Percentiles rank a stretch among this genome's conserved stretches.
These are phyloP conservation scores for Fusarium mundagurra DNA, from an alignment of 2,329 filamentous ascomycete species.

Conservation along the genomic window DNA sequence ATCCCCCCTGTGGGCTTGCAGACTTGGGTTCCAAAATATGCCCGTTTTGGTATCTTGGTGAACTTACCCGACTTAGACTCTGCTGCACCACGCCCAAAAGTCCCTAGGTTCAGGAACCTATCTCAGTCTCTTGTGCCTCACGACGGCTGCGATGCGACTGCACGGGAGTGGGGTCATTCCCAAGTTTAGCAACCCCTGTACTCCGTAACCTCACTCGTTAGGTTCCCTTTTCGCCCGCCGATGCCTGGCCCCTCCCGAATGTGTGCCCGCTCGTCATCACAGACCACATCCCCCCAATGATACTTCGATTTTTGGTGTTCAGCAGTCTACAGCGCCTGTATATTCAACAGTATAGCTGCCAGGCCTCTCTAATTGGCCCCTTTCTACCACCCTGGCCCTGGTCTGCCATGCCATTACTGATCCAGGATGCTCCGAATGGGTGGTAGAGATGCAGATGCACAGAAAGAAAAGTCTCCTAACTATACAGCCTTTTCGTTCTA, in stretches of 20 bases:
- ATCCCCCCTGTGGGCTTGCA: constrained; percentile 39
- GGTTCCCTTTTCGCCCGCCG: constrained; percentile 23
- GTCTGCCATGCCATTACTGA: constrained; percentile 28
- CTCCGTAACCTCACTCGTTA: constrained; percentile 24
- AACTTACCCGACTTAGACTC: constrained; percentile 1
- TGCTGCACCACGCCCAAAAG: constrained; percentile 19
- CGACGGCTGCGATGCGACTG: constrained; percentile 22
- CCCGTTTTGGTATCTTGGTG: constrained; percentile 27
- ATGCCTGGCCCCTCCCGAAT: constrained; percentile 26
- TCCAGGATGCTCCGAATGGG: constrained; percentile 39
- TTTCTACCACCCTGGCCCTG: constrained; percentile 34
- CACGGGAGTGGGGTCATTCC: constrained; percentile 33
- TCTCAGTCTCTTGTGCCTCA: constrained; percentile 14
- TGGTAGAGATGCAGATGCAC: constrained; percentile 39
- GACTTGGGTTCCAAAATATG: constrained; percentile 14
- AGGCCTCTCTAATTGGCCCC: constrained; percentile 38
- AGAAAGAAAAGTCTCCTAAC: constrained; percentile 32
- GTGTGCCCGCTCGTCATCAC: constrained; percentile 40
- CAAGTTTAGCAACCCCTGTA: constrained; percentile 28
- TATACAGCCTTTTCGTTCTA: constrained; percentile 10
- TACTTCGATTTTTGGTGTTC: constrained; percentile 30
- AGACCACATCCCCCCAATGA: constrained; percentile 36
- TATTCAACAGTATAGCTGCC: constrained; percentile 25
- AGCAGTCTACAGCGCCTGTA: constrained; percentile 32
- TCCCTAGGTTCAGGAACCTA: constrained; percentile 16